phyloP scores from a whole-genome alignment of 2,329 filamentous ascomycete genomes.

The Sordariomycetes sp. region DNA sequence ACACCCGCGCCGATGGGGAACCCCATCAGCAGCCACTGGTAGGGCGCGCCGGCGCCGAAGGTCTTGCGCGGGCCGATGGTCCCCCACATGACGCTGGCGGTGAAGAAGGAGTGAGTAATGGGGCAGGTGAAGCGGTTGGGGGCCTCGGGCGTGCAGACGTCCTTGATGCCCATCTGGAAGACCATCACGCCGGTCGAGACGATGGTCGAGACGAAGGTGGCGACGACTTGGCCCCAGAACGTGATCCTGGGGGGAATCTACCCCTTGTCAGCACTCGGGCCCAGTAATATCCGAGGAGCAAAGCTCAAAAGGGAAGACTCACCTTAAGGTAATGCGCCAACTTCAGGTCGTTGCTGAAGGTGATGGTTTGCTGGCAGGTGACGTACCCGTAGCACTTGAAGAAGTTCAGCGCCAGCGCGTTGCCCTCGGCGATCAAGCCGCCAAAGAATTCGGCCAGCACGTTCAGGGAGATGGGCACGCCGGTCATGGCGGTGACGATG shows the following conservation, averaged over 20 bases:
- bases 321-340: constrained; percentile 39
- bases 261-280: background rate
- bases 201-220: constrained; percentile 22
- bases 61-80: constrained; percentile 27
- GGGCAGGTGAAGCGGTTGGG: constrained; percentile 17
- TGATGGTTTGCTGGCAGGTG: constrained; percentile 26
- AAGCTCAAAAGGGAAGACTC: constrained; percentile 2
- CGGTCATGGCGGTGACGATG: constrained; percentile 33
- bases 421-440: constrained; percentile 23
- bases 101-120: constrained; percentile 22
- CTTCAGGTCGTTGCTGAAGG: constrained; percentile 39
- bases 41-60: constrained; percentile 24
- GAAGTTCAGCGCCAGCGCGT: constrained; percentile 24
- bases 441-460: constrained; percentile 32
- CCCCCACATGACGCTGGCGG: constrained; percentile 28
- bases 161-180: constrained; percentile 21
- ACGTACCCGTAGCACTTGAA: constrained; percentile 21
- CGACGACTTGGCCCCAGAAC: constrained; percentile 24
- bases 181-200: constrained; percentile 23
- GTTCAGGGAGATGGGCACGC: constrained; percentile 31
- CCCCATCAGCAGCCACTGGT: constrained; percentile 21
- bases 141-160: constrained; percentile 16
- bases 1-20: constrained; percentile 24
- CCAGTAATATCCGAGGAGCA: too few relatives aligned
- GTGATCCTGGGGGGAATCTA: constrained; percentile 26